Evolutionary conservation across 2,329 filamentous ascomycete genomes (phyloP), one percentile per base, ranked within the genome.

Genomic region (Paraphoma chrysanthemicola): DNA sequence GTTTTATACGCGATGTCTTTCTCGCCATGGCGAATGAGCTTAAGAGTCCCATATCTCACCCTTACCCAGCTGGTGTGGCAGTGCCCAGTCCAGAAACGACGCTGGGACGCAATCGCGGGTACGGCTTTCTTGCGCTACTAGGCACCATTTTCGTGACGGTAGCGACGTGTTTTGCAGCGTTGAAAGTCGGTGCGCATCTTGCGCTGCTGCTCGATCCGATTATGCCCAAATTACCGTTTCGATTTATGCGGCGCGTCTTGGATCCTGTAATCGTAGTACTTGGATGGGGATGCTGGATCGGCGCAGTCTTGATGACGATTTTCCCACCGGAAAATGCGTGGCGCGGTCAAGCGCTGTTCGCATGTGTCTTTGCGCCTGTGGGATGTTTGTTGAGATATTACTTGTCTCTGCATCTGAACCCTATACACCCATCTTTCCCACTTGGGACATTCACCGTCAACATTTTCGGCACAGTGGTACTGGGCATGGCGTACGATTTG

Each of bases 371-470:
- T 67, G 90, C 92, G 1, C 94, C 94, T 0, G 64, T 92, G 0
- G 94, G 94, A 0, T 93, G 90, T 64, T 77, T 97, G 0, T 71
- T 84, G 0, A 86, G 94, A 3, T 96, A 91, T 78, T 93, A 92
- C 71, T 76, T 85, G 1, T 90, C 90, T 0, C 71, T 90, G 6
- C 75, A 80, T 23, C 83, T 97, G n/a, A 97, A 97, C 67, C 80
- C 84, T 0, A 81, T 86, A 17, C 64, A 87, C 0, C 75, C 86
- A 0, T 79, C 83, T 0, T 97, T 97, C 64, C 94, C 94, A 0
- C 75, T 97, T 0, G 94, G 94, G 2, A 98, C 94, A 0, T 97
- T 97, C 67, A 78, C 80, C 0, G 92, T 90, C 29, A 98, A 98
- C 69, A 81, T 96, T 4, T 73, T 89, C 12, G 94, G 93, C 4